Conservation (phyloP, 257 asterid genomes). For the Gentiana macrophylla region DNA sequence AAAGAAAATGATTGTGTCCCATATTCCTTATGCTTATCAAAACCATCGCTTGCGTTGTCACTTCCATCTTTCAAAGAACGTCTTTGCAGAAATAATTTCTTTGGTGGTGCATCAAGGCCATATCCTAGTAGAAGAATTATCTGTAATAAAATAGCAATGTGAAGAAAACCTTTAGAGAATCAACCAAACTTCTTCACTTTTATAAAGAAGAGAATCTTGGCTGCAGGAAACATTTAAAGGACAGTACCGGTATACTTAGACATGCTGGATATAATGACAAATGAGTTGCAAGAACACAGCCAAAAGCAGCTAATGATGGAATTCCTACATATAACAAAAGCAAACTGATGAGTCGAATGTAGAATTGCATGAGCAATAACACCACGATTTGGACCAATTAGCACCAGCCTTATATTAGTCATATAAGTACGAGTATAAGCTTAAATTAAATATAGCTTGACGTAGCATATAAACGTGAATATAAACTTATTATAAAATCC, state of each 20-base stretch:
- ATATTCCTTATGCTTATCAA: conserved; percentile 15
- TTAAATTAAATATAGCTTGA: neutral
- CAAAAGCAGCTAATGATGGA: conserved; percentile 84
- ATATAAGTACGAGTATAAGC: neutral
- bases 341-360: conserved; percentile 12
- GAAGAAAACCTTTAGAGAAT: neutral
- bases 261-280: conserved; percentile 77
- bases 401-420: neutral
- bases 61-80: conserved; percentile 27
- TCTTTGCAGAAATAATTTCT: conserved; percentile 44
- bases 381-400: neutral
- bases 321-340: conserved; percentile 41
- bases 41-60: conserved; percentile 22
- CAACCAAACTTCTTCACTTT: neutral
- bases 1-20: conserved; percentile 22
- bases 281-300: conserved; percentile 92
- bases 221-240: neutral
- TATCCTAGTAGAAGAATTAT: conserved; percentile 61
- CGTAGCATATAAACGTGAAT: neutral
- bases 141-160: conserved; percentile 26
- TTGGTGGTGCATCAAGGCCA: conserved; percentile 84
- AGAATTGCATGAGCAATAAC: neutral
- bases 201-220: neutral
- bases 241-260: conserved; percentile 71
- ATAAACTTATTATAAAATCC: neutral